Conservation (phyloP, 345 rosid species). For the Arabidopsis thaliana region DNA sequence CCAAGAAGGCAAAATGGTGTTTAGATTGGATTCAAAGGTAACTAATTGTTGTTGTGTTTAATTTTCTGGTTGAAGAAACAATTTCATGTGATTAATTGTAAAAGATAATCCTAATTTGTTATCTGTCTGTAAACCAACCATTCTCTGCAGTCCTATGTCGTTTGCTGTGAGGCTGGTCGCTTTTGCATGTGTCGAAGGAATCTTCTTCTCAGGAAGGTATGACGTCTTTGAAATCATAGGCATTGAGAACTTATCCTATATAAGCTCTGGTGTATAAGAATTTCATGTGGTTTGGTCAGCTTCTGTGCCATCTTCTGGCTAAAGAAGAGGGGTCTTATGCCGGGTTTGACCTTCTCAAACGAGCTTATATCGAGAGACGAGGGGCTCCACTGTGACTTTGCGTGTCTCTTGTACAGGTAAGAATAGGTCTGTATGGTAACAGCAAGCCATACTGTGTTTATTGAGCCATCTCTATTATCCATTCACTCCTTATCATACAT, state of each 20-base stretch:
- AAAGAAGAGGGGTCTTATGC: conserved; percentile 95
- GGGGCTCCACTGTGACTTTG: conserved; percentile 95
- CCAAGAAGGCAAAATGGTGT: conserved; percentile 85
- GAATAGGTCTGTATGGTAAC: background rate
- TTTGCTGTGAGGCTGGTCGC: conserved; percentile 87
- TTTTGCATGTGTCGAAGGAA: conserved; percentile 91
- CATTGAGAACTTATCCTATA: background rate
- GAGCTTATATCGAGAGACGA: conserved; percentile 95
- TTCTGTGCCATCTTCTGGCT: conserved; percentile 98
- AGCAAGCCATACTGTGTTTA: background rate
- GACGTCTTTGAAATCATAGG: background rate
- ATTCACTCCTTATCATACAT: conserved; percentile 9
- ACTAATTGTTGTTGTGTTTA: background rate
- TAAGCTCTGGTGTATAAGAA: conserved; percentile 16
- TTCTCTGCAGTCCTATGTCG: conserved; percentile 62
- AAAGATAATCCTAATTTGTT: background rate
- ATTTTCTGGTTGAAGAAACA: conserved; percentile 6
- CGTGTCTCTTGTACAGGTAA: conserved; percentile 88
- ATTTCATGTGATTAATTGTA: background rate
- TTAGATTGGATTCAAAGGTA: conserved; percentile 84
- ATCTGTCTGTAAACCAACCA: background rate
- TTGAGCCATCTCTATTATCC: background rate
- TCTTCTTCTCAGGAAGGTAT: conserved; percentile 96
- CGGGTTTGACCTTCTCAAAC: conserved; percentile 91
- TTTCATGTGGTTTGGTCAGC: conserved; percentile 50